A percentile compares a stretch with the other conserved stretches of the same genome.
Conservation (phyloP, 495 filamentous ascomycete species). For the Penicillium samsonianum region DNA sequence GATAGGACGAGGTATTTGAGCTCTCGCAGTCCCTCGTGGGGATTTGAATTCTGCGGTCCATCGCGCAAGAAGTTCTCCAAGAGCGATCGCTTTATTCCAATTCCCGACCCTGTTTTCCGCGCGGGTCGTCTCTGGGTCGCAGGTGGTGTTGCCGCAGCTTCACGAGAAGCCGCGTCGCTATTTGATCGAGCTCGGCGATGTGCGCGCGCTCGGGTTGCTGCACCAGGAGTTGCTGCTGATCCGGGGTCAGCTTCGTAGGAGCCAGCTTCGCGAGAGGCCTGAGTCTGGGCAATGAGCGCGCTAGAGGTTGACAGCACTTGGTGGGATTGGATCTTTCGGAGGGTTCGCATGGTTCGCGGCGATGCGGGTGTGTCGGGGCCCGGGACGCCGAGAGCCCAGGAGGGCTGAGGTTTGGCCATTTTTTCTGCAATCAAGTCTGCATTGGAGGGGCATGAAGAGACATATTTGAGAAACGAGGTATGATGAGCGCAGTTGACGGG, state of each 20-base stretch:
- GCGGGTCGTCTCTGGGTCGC: constrained; percentile 48
- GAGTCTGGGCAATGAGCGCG: constrained; percentile 37
- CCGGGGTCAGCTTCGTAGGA: constrained; percentile 17
- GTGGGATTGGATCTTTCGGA: constrained; percentile 57
- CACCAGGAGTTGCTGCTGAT: constrained; percentile 27
- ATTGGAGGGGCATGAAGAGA: constrained; percentile 5
- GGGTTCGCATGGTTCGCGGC: constrained; percentile 49
- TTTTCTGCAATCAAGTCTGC: constrained; percentile 13
- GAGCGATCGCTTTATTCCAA: constrained; percentile 59
- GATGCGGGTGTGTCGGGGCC: constrained; percentile 43
- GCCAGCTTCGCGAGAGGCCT: constrained; percentile 39
- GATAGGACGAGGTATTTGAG: constrained; percentile 75
- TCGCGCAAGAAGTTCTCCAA: constrained; percentile 68
- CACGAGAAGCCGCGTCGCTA: constrained; percentile 61
- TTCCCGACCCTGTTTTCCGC: constrained; percentile 55
- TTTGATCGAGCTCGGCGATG: constrained; percentile 68
- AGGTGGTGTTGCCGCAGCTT: constrained; percentile 37
- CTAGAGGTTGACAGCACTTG: constrained; percentile 45
- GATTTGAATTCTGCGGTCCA: constrained; percentile 69
- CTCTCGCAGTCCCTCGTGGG: constrained; percentile 66
- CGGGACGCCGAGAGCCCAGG: constrained; percentile 30
- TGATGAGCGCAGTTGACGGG: constrained; percentile 6
- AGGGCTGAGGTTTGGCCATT: constrained; percentile 28
- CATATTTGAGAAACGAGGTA: not conserved
- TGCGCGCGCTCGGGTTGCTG: constrained; percentile 28